phyloP scores from a whole-genome alignment of 441 rosid genomes.

The Adansonia rubrostipa region DNA sequence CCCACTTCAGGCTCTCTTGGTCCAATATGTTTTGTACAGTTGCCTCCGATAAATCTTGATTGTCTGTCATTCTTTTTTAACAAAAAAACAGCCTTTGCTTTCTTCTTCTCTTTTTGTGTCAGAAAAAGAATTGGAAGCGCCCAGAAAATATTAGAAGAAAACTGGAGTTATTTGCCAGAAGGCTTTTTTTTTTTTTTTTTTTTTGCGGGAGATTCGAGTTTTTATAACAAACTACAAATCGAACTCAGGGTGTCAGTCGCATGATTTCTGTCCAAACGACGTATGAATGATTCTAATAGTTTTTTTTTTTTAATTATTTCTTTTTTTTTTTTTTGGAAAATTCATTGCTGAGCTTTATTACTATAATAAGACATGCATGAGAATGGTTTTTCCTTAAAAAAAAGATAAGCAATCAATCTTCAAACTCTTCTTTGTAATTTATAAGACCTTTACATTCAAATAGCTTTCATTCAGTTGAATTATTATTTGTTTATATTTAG shows the following conservation, averaged over 20 bases:
- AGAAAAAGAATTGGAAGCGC: neutral
- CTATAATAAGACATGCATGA: neutral
- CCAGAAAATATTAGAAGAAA: neutral
- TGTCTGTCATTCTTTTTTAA: conserved; percentile 44
- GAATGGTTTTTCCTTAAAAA: neutral
- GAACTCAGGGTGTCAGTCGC: neutral
- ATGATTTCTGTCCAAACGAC: neutral
- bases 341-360: too few relatives aligned
- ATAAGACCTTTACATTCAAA: neutral
- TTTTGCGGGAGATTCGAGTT: neutral
- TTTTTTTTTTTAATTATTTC: too few relatives aligned
- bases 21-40: conserved; percentile 71
- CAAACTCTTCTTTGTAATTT: neutral
- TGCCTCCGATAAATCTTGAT: conserved; percentile 63
- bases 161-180: neutral
- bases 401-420: too few relatives aligned
- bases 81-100: neutral
- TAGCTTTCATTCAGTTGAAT: neutral
- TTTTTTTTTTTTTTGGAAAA: too few relatives aligned
- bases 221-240: neutral
- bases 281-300: too few relatives aligned
- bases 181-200: neutral
- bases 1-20: conserved; percentile 92
- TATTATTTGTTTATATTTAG: neutral
- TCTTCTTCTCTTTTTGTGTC: neutral